These are phyloP conservation scores for Mucuna pruriens DNA, from an alignment of 306 rosid species.

Conservation along the genomic window DNA sequence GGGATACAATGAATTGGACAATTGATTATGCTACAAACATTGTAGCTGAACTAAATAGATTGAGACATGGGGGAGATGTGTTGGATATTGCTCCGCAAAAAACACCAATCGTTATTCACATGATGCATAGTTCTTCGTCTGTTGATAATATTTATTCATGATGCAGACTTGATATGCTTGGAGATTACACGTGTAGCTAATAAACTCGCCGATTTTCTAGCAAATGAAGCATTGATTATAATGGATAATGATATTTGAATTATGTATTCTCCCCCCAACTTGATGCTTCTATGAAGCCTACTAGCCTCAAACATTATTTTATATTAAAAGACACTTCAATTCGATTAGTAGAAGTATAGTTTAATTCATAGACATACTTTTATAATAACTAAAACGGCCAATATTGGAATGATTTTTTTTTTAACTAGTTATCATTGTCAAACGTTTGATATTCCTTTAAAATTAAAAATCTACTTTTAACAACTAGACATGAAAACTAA, in stretches of 20 bases:
- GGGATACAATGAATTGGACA: neutral
- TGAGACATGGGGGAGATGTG: neutral
- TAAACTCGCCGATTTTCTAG: neutral
- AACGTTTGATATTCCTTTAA: neutral
- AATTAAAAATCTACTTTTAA: neutral
- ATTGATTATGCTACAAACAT: neutral
- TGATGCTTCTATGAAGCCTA: neutral
- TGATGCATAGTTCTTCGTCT: slow-evolving; percentile 1
- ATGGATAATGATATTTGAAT: neutral
- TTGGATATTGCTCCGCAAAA: neutral
- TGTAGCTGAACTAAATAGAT: neutral
- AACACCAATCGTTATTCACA: slow-evolving; percentile 2
- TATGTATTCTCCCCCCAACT: neutral
- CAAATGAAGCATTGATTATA: neutral
- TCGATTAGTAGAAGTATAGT: neutral
- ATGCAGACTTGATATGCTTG: neutral
- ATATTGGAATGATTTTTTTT: neutral
- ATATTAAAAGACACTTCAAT: neutral
- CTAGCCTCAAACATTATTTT: neutral
- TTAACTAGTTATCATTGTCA: neutral
- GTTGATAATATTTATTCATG: neutral
- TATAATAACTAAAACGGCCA: neutral
- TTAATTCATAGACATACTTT: neutral
- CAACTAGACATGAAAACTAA: neutral
- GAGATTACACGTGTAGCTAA: neutral